Percentiles rank a stretch among this genome's conserved stretches.
Evolutionary conservation across 371 early-diverging fungal species (phyloP).

Genomic region (Apophysomyces sp.): DNA sequence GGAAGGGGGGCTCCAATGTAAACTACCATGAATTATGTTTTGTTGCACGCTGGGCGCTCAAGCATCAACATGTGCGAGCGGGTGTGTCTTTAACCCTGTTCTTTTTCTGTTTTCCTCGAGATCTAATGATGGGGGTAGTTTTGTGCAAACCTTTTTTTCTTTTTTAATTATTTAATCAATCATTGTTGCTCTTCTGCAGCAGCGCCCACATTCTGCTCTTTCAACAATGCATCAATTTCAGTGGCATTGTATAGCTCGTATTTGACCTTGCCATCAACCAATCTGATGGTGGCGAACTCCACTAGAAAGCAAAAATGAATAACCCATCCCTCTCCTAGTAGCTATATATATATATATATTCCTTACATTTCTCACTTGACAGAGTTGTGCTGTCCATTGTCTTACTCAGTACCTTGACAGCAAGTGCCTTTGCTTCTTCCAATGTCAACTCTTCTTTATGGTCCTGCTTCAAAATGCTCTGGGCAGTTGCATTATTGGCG

Average conservation of each 20-base stretch:
- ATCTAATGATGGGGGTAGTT: too few relatives aligned
- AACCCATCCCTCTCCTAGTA: background rate
- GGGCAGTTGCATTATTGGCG: conserved; percentile 89
- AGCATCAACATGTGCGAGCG: too few relatives aligned
- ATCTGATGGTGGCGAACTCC: conserved; percentile 80
- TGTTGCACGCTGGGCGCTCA: too few relatives aligned
- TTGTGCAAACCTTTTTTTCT: too few relatives aligned
- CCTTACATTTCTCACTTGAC: conserved; percentile 86
- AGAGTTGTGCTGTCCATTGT: conserved; percentile 93
- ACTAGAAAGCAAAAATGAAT: conserved; percentile 38
- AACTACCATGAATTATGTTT: background rate
- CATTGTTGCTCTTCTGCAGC: conserved; percentile 29
- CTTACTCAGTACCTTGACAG: conserved; percentile 92
- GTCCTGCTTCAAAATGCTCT: conserved; percentile 93
- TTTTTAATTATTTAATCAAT: background rate
- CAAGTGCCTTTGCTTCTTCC: conserved; percentile 85
- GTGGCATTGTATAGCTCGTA: conserved; percentile 69
- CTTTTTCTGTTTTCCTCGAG: background rate
- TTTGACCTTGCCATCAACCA: conserved; percentile 51
- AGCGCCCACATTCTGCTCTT: conserved; percentile 62
- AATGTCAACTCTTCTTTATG: conserved; percentile 89
- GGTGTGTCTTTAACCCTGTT: background rate
- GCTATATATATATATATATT: too few relatives aligned
- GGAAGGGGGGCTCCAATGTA: background rate
- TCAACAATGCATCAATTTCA: conserved; percentile 78